Evolutionary conservation across 768 basidiomycete species (phyloP), one percentile per base, ranked within the genome.

Genomic region (Macrolepiota albuminosa): DNA sequence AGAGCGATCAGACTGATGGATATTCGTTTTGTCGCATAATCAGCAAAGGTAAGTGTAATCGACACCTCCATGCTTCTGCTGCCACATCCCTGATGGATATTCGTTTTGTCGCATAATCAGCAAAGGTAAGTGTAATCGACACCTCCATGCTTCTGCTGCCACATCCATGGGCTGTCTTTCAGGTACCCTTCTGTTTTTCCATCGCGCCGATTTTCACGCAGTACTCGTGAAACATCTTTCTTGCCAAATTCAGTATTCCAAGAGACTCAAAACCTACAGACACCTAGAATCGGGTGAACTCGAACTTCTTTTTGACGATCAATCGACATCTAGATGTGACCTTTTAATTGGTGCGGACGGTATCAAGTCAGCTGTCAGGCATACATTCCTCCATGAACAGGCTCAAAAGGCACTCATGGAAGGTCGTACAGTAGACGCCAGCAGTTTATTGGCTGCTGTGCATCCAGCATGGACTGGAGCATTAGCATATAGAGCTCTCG

Each of bases 201-300:
- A 84, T 65, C 78, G 83, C 14, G 76, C 81, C 2, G 78, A 81
- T 54, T 78, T 85, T 43, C 81, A 83, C 36, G 64, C 70, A 26
- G 74, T 74, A 16, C 68, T 85, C 21, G 66, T 84, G 13, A 69
- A 73, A 4, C 69, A 76, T 55, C 63, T 84, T 37, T 68, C 67
- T 0, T 73, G 69, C 61, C 71, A 67, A 16, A 70, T 71, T 6
- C 72, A 77, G 55, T 74, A 76, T 6, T 72, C 73, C 13, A 81
- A 79, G 62, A 79, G 76, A 21, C 72, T 85, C 3, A 63, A 69
- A 16, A 73, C 75, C 0, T 84, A 80, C 61, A 64, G 55, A 4
- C 74, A 76, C 54, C 40, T 60, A n/a, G 51, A 54, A 34, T 47
- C 53, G 10, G 61, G 62, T 16, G 61, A 57, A 51, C 48, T 69